A percentile compares a stretch with the other conserved stretches of the same genome.
Conservation (phyloP, 805 yeast species). For the Candida dajiaensis region DNA sequence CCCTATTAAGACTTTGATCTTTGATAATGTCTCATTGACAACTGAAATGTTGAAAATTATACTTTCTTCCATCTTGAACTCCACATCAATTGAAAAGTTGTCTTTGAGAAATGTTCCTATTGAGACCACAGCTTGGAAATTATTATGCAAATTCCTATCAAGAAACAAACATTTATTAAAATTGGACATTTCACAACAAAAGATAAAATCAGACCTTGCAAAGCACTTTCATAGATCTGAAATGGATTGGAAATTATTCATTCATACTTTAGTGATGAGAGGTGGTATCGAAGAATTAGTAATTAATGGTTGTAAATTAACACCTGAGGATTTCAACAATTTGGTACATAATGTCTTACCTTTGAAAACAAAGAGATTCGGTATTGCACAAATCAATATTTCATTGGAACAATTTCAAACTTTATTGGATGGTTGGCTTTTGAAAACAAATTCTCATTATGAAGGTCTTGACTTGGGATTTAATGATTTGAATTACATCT, state of each 20-base stretch:
- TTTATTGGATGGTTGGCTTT: slow-evolving; percentile 48
- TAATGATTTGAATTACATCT: slow-evolving; percentile 47
- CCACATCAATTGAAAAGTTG: slow-evolving; percentile 61
- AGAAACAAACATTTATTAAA: slow-evolving; percentile 51
- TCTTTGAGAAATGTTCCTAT: slow-evolving; percentile 76
- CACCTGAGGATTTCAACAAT: slow-evolving; percentile 47
- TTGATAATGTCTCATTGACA: slow-evolving; percentile 75
- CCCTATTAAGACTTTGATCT: slow-evolving; percentile 66
- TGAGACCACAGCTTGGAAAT: slow-evolving; percentile 69
- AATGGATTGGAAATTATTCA: slow-evolving; percentile 78
- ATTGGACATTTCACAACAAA: slow-evolving; percentile 67
- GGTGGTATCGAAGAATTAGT: slow-evolving; percentile 77
- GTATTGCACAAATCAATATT: slow-evolving; percentile 72
- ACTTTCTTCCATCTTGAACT: slow-evolving; percentile 62
- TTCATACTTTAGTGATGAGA: slow-evolving; percentile 60
- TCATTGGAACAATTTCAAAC: slow-evolving; percentile 50
- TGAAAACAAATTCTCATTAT: slow-evolving; percentile 29
- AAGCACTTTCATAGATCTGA: slow-evolving; percentile 49
- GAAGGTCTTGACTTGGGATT: slow-evolving; percentile 81
- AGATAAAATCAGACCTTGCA: slow-evolving; percentile 30
- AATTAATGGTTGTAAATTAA: slow-evolving; percentile 71
- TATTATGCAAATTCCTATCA: slow-evolving; percentile 68
- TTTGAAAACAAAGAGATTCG: slow-evolving; percentile 52
- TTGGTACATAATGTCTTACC: slow-evolving; percentile 52
- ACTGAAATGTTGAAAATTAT: slow-evolving; percentile 71